A percentile compares a stretch with the other conserved stretches of the same genome.
Evolutionary conservation across 306 rosid species (phyloP).

Genomic region (Calophaca sinica): DNA sequence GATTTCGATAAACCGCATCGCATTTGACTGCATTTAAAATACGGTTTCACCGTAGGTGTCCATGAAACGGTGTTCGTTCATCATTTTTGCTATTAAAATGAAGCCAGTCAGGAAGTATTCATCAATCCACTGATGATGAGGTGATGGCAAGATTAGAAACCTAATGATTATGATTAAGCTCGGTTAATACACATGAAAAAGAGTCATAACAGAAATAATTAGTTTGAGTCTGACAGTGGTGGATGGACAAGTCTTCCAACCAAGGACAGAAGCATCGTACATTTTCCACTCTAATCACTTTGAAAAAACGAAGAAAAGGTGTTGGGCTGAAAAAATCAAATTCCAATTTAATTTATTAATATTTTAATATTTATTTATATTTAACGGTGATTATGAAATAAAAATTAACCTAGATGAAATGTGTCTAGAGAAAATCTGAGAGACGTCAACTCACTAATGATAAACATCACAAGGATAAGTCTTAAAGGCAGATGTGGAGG

Average conservation of each 20-base stretch:
- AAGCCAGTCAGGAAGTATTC: slow-evolving; percentile 19
- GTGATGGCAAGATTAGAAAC: slow-evolving; percentile 9
- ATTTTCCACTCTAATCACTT: slow-evolving; percentile 27
- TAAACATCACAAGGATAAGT: no score
- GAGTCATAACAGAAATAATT: slow-evolving; percentile 26
- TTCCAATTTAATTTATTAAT: neutral
- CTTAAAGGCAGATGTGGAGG: no score
- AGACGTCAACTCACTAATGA: no score
- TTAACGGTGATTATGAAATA: no score
- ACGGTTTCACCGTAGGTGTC: no score
- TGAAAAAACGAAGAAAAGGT: neutral
- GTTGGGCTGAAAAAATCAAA: neutral
- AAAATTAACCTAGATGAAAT: no score
- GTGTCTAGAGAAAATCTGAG: no score
- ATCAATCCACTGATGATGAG: slow-evolving; percentile 14
- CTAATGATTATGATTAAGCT: slow-evolving; percentile 5
- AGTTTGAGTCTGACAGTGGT: neutral
- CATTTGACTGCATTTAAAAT: no score
- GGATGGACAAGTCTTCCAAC: slow-evolving; percentile 29
- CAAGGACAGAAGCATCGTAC: neutral
- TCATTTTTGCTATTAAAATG: neutral
- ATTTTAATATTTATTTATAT: no score
- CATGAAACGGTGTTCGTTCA: no score
- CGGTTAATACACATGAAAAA: slow-evolving; percentile 1
- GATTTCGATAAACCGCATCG: no score